Conservation (phyloP, 352 stramenopile species). For the Albugo laibachii region DNA sequence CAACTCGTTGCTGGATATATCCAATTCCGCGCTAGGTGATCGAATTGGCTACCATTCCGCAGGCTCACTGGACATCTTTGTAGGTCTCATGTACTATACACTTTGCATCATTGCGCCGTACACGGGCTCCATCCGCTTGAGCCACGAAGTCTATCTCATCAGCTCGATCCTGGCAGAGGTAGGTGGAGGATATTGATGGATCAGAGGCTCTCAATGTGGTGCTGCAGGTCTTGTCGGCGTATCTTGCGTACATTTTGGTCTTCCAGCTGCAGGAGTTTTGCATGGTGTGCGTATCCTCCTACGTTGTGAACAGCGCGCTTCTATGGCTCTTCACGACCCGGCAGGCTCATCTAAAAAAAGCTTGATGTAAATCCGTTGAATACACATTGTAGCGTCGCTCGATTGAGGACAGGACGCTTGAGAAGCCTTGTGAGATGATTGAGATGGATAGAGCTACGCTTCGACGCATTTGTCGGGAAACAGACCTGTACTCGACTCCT, state of each 20-base stretch:
- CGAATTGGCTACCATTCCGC: background rate
- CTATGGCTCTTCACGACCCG: too few relatives aligned
- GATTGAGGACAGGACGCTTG: too few relatives aligned
- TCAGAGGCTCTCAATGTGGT: background rate
- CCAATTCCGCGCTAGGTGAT: constrained; percentile 25
- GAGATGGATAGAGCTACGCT: constrained; percentile 80
- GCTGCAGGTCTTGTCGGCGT: constrained; percentile 17
- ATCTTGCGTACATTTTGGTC: constrained; percentile 31
- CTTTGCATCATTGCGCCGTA: constrained; percentile 29
- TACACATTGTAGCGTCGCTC: too few relatives aligned
- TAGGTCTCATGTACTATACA: constrained; percentile 17
- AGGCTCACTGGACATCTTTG: background rate
- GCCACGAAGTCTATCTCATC: constrained; percentile 24
- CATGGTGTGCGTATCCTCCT: constrained; percentile 30
- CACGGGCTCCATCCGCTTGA: constrained; percentile 14
- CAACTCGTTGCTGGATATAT: constrained; percentile 20
- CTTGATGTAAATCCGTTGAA: too few relatives aligned
- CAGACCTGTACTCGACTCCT: constrained; percentile 83
- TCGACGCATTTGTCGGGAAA: constrained; percentile 79
- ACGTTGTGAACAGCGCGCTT: constrained; percentile 21
- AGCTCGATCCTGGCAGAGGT: constrained; percentile 17
- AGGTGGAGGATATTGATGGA: constrained; percentile 1
- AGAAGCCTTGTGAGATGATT: constrained; percentile 16
- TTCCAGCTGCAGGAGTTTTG: constrained; percentile 37
- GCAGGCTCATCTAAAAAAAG: too few relatives aligned